Percentiles rank a stretch among this genome's conserved stretches.
Evolutionary conservation across 345 rosid genomes (phyloP).

Genomic region (Pugionium cornutum): DNA sequence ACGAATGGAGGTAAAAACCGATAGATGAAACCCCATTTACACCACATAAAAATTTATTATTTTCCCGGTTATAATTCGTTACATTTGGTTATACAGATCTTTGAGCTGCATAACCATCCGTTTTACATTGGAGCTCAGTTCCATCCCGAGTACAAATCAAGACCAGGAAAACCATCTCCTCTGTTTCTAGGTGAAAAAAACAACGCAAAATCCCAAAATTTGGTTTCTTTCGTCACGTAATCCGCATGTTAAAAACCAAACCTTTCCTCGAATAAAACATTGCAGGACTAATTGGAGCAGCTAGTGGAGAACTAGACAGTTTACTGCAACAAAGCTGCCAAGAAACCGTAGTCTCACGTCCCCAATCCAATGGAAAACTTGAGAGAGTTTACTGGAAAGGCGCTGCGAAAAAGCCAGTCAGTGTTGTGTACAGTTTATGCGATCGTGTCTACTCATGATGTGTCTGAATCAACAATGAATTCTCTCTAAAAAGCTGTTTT

Average conservation of each 20-base stretch:
- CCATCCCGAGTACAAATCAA: conserved; percentile 95
- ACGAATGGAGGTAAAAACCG: conserved; percentile 77
- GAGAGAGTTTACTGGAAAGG: conserved; percentile 51
- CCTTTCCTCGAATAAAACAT: background rate
- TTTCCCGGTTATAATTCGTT: conserved; percentile 15
- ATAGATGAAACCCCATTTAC: background rate
- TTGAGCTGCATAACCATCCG: conserved; percentile 72
- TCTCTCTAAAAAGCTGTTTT: conserved; percentile 24
- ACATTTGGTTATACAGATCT: conserved; percentile 49
- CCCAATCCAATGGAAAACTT: conserved; percentile 44
- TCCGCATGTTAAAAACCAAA: background rate
- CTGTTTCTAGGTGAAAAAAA: conserved; percentile 68
- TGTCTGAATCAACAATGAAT: conserved; percentile 27
- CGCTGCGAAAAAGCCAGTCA: conserved; percentile 48
- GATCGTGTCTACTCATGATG: conserved; percentile 61
- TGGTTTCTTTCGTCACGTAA: background rate
- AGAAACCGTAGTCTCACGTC: conserved; percentile 44
- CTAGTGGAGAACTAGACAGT: conserved; percentile 64
- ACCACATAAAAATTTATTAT: background rate
- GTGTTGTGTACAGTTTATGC: conserved; percentile 53
- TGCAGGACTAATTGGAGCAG: conserved; percentile 86
- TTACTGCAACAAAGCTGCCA: conserved; percentile 46
- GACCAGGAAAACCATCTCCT: conserved; percentile 93
- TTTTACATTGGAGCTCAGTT: conserved; percentile 83
- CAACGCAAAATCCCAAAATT: background rate